Evolutionary conservation across 176 grass and related monocot genomes (phyloP), one percentile per base, ranked within the genome.

Genomic region (Carex myosuroides): DNA sequence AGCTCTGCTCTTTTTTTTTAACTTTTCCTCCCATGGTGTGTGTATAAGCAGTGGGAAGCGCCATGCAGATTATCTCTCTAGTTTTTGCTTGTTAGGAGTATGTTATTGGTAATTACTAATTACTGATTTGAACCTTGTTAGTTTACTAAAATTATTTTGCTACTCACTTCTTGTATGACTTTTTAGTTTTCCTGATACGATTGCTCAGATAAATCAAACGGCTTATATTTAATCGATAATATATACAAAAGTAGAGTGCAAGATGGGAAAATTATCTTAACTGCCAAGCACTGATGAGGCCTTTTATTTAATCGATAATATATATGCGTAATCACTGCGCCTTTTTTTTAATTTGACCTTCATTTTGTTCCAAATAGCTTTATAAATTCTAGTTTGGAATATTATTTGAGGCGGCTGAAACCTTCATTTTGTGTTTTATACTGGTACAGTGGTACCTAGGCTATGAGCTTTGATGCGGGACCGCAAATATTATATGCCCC

Each of bases 81-180:
- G 74, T 79, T 86, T 69, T 80, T 86, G 26, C 8, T 79, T 81
- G 46, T 32, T 62, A 83, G 80, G 41, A 83, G 41, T 53, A 41
- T 83, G 73, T 57, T 53, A 18, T 53, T 83, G 68, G 62, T 83
- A 26, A 26, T 26, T 82, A 32, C 41, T 69, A 83, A 69, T 83
- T 69, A 83, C 81, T 83, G 81, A 83, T 83, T 83, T 69, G 33
- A 44, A 83, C 6, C 26, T 68, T 83, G 20, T 83, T 83, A 65
- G 62, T 64, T 81, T 64, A 63, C 60, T 44, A 24, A 48, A 14
- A 20, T 42, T 81, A 29, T 78, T 57, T 18, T 11, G 20, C 24
- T 32, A 17, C 50, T 42, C 6, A 71, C 2, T 22, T 2, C 6
- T 39, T n/a, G 0, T 70, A 37, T 39, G 14, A 70, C 44, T 42